Evolutionary conservation across 495 filamentous ascomycete genomes (phyloP).

Genomic region (Pyronema domesticum): DNA sequence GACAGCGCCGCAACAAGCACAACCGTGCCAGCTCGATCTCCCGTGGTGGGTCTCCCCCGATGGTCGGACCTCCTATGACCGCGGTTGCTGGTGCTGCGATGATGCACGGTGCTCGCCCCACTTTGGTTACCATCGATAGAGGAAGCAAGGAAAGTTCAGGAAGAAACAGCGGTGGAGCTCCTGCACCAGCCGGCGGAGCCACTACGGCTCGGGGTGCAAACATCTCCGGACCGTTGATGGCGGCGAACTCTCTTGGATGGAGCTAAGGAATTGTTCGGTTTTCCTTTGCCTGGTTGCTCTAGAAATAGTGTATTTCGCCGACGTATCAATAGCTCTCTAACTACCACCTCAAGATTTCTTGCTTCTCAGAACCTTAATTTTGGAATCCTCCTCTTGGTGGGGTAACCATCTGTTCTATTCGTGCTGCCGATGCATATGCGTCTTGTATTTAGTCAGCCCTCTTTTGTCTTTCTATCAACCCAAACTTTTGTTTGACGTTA

Average conservation of each 20-base stretch:
- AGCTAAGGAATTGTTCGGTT: conserved; percentile 39
- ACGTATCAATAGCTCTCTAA: conserved; percentile 6
- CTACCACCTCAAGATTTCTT: not conserved
- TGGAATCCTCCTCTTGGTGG: not conserved
- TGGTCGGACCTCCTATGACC: conserved; percentile 33
- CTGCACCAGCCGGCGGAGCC: conserved; percentile 33
- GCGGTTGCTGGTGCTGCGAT: conserved; percentile 26
- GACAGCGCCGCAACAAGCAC: conserved; percentile 66
- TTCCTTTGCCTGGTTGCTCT: conserved; percentile 2
- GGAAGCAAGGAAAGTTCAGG: conserved; percentile 43
- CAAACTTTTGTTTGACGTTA: not conserved
- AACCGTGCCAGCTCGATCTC: conserved; percentile 54
- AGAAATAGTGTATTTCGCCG: not conserved
- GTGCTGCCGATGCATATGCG: not conserved
- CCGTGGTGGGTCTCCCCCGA: conserved; percentile 35
- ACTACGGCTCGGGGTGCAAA: conserved; percentile 52
- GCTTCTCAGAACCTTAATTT: not conserved
- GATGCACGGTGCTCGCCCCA: conserved; percentile 36
- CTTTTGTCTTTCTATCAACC: not conserved
- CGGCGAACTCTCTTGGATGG: conserved; percentile 96
- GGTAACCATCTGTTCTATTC: not conserved
- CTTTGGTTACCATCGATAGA: conserved; percentile 38
- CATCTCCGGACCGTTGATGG: conserved; percentile 75
- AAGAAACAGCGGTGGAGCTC: no score
- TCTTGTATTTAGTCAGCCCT: not conserved